A percentile compares a stretch with the other conserved stretches of the same genome.
Conservation (phyloP, 2,329 filamentous ascomycete species). For the Neonectria faginata region DNA sequence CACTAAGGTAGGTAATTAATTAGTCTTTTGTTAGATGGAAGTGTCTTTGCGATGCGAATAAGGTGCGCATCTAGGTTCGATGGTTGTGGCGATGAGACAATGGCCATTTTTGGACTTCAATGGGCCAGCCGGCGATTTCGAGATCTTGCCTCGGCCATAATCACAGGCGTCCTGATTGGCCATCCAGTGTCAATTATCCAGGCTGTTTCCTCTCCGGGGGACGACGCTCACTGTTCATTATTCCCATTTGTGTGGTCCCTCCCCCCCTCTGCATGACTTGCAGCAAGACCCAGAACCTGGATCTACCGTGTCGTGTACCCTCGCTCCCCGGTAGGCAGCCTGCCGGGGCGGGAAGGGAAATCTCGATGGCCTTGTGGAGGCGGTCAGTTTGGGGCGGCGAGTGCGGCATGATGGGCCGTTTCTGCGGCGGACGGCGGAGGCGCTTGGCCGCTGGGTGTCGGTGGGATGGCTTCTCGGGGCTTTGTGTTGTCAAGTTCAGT, state of each 20-base stretch:
- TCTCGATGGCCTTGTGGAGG: not conserved
- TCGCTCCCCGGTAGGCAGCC: not conserved
- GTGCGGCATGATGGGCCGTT: not conserved
- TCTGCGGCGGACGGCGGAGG: not conserved
- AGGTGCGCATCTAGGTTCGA: not conserved
- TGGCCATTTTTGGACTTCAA: not conserved
- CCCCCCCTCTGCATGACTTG: not conserved
- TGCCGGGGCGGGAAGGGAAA: not conserved
- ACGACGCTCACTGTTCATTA: not conserved
- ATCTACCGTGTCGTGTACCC: not conserved
- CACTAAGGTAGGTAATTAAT: no score
- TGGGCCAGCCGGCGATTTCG: not conserved
- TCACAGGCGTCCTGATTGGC: not conserved
- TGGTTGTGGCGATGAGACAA: not conserved
- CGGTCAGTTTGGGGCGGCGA: not conserved
- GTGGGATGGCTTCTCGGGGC: no score
- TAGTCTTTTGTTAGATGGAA: not conserved
- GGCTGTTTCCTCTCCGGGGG: no score
- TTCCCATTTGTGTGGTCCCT: not conserved
- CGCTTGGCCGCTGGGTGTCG: not conserved
- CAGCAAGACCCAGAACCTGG: not conserved
- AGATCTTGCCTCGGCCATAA: not conserved
- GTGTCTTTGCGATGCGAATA: not conserved
- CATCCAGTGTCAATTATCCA: not conserved
- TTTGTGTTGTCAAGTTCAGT: no score